Base-by-base conservation (phyloP, 768 basidiomycete genomes). In the Russula abietina region DNA sequence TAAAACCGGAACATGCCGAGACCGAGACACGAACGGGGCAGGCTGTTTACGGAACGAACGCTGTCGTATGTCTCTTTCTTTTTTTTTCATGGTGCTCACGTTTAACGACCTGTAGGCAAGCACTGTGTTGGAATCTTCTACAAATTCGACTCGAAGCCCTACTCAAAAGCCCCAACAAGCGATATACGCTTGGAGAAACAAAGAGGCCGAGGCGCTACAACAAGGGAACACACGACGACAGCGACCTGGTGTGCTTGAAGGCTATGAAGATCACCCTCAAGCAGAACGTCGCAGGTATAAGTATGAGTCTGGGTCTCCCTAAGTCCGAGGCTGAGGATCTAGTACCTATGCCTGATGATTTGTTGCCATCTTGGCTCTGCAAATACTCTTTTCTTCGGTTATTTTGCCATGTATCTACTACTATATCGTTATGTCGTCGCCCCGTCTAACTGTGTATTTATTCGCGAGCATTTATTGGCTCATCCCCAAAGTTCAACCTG, bases 71-170 rank as follows among this genome's bases (percentile, higher is more conserved):
- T 70, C 39, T 72, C 9, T 57, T 59, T 38, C 61, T 7, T n/a
- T n/a, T n/a, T 33, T 11, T 30, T 58, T 60, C 36, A 46, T 36
- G 0, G 45, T 26, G 45, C 43, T 49, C 19, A 43, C 32, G 46
- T 63, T 30, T 60, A 51, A 51, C 59, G 43, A 2, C 4, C n/a
- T 49, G 51, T 41, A 87, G 86, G 73, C 84, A 17, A 91, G 84
- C 68, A 89, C 90, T 30, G 82, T 88, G 50, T 72, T 90, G 28
- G 88, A 86, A 16, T 88, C 87, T 3, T 89, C 90, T 4, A 87
- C 84, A 14, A 81, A 83, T 19, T 91, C 90, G 2, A 79, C 83
- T 69, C 76, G 83, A 65, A 85, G 88, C 69, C 80, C 81, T 43
- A 83, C 81, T 33, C 79, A 81, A 4, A 67, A 79, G 39, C 80